Evolutionary conservation across 2,329 filamentous ascomycete species (phyloP).

Genomic region (Fusarium torreyae): DNA sequence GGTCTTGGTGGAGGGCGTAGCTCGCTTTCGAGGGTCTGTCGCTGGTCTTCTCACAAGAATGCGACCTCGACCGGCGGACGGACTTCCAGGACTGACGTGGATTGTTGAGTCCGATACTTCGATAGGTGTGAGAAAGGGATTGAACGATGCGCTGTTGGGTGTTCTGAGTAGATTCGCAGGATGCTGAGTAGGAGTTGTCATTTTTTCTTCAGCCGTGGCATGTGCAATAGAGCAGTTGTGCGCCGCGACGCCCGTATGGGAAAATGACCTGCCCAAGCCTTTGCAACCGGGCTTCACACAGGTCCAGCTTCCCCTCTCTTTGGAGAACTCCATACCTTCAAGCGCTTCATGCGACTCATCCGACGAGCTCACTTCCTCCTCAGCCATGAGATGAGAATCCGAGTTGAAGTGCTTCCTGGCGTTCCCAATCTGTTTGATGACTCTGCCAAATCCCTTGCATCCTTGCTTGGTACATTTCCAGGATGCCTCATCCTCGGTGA

Average conservation of each 20-base stretch:
- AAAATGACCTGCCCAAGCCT: background rate
- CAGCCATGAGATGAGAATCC: constrained; percentile 9
- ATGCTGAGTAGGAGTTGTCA: background rate
- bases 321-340: constrained; percentile 6
- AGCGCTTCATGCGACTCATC: constrained; percentile 11
- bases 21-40: background rate
- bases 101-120: background rate
- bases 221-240: constrained; percentile 7
- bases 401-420: constrained; percentile 18
- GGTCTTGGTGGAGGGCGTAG: background rate
- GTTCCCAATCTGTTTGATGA: constrained; percentile 1
- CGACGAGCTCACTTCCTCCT: constrained; percentile 6
- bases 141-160: background rate
- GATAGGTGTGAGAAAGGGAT: constrained; percentile 17
- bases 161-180: background rate
- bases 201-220: background rate
- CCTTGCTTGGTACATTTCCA: constrained; percentile 35
- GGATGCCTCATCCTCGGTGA: background rate
- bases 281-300: constrained; percentile 19
- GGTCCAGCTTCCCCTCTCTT: background rate
- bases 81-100: constrained; percentile 25
- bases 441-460: constrained; percentile 18
- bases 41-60: background rate
- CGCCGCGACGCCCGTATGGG: too few relatives aligned
- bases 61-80: constrained; percentile 32